Base-by-base conservation (phyloP, 371 early-diverging fungal genomes). In the Globomyces sp. region DNA sequence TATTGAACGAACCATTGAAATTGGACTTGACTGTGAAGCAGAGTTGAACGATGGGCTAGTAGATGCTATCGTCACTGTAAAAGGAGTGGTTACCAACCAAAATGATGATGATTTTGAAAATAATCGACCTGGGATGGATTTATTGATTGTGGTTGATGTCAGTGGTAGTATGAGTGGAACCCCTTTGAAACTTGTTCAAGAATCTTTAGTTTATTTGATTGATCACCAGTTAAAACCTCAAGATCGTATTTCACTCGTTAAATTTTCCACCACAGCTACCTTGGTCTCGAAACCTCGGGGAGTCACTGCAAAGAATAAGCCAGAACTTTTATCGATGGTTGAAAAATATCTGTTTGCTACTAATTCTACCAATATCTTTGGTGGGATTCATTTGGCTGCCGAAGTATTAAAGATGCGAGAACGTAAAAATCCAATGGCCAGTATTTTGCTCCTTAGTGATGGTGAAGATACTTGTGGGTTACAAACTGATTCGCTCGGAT, bases 391-490 rank as follows among this genome's bases (percentile, higher is more conserved):
- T 8, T 39, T 55, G 55, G 55, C 11, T 3, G 10, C 40, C 1
- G 55, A 39, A 4, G 40, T 55, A 40, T 40, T 55, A 0, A 40
- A 55, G 4, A 39, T 36, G 6, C 55, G 55, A 39, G 4, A 4
- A 6, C 6, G 36, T 55, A 39, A 39, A 4, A 55, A 55, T 39
- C 4, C 34, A 3, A 39, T 5, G 8, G 40, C 40, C 13, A 8
- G 11, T 4, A 55, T 55, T 5, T 13, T 55, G 4, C 55, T 55
- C 40, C 40, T 55, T 55, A 55, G 55, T 55, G 55, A 55, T 39
- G 55, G 55, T 37, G 34, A 34, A 39, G 55, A 55, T 55, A 11
- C 55, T 5, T 39, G 24, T 24, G 24, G 24, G 24, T 24, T 24
- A 24, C 24, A 24, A 24, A 40, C 5, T 1, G 37, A 55, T 39